Evolutionary conservation across 2,329 filamentous ascomycete genomes (phyloP).

Genomic region (Diplodia corticola): DNA sequence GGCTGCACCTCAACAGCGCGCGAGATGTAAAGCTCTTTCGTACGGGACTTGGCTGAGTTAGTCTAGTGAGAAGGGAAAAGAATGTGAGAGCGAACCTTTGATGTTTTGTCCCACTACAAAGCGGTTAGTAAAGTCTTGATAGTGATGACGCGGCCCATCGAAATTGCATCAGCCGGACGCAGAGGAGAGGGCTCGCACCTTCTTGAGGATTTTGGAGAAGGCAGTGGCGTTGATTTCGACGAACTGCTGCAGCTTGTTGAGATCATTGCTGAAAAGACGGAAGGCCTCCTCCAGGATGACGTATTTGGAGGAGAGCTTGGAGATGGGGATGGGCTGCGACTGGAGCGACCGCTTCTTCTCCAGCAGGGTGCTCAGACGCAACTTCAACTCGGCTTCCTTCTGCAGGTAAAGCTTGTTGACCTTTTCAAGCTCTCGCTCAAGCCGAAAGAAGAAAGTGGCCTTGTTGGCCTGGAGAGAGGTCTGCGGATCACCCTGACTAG

Average conservation of each 20-base stretch:
- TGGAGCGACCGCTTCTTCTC: constrained; percentile 95
- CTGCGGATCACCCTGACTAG: constrained; percentile 67
- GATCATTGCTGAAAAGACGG: constrained; percentile 92
- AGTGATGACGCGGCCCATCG: not conserved
- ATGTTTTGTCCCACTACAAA: constrained; percentile 91
- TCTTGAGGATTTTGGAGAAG: constrained; percentile 98
- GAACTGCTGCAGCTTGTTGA: constrained; percentile 98
- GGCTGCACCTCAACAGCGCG: constrained; percentile 96
- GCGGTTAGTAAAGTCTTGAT: constrained; percentile 38
- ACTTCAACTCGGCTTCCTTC: constrained; percentile 97
- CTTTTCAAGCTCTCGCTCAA: constrained; percentile 97
- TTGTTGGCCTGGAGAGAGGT: constrained; percentile 92
- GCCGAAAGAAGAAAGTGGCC: constrained; percentile 96
- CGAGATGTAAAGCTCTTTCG: constrained; percentile 95
- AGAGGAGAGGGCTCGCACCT: constrained; percentile 53
- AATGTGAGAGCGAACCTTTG: constrained; percentile 62
- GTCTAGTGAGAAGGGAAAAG: not conserved
- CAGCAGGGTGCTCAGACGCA: constrained; percentile 85
- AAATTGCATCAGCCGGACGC: not conserved
- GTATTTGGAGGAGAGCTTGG: constrained; percentile 88
- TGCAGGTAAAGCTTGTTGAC: constrained; percentile 98
- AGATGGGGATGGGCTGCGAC: constrained; percentile 71
- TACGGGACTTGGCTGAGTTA: constrained; percentile 67
- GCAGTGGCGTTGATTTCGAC: constrained; percentile 97
- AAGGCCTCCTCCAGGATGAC: constrained; percentile 95